Percentiles rank a stretch among this genome's conserved stretches.
Conservation (phyloP, 2,329 filamentous ascomycete genomes). For the Acephala macrosclerotiorum region DNA sequence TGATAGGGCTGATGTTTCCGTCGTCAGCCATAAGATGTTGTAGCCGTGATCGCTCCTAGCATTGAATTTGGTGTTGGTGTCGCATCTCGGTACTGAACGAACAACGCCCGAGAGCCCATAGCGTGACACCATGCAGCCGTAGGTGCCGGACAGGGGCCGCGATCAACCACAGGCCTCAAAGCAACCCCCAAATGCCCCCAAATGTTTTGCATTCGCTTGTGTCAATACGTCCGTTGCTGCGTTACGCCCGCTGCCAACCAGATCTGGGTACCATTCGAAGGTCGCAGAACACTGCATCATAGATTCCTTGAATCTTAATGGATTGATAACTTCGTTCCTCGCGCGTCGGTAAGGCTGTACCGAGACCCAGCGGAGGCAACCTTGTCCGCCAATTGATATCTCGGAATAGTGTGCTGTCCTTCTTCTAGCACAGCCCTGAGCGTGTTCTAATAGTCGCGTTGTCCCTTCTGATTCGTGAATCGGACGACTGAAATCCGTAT, state of each 20-base stretch:
- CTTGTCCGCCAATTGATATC: neutral
- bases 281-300: neutral
- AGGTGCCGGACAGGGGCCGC: neutral
- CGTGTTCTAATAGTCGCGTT: neutral
- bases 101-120: neutral
- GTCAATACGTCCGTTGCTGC: slow-evolving; percentile 1
- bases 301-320: too few species aligned
- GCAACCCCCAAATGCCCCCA: too few species aligned
- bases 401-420: neutral
- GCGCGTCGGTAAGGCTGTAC: slow-evolving; percentile 2
- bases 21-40: neutral
- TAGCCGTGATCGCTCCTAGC: neutral
- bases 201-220: neutral
- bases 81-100: neutral
- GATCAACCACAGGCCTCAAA: neutral
- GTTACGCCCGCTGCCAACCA: slow-evolving; percentile 1
- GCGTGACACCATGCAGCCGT: neutral
- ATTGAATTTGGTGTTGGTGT: neutral
- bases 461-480: neutral
- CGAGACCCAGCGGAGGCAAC: neutral
- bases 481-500: neutral
- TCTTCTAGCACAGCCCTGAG: neutral
- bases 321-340: neutral
- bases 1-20: neutral
- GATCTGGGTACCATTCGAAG: neutral